A percentile compares a stretch with the other conserved stretches of the same genome.
Conservation (phyloP, 257 asterid species). For the Nicotiana tomentosiformis region DNA sequence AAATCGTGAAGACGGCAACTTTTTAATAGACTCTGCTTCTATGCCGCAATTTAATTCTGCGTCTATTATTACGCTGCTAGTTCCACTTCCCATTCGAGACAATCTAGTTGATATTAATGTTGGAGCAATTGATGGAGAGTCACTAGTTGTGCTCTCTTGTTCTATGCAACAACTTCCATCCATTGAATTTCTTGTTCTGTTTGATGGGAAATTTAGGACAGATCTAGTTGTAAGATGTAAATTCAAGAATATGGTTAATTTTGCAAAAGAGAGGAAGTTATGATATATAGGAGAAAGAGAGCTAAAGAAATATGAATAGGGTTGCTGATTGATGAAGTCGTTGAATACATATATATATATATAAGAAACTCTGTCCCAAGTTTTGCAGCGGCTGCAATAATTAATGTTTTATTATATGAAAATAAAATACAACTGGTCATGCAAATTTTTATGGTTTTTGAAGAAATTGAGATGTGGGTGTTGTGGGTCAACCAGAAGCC, state of each 20-base stretch:
- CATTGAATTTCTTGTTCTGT: constrained; percentile 23
- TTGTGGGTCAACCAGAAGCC: constrained; percentile 57
- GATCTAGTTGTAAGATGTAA: not conserved
- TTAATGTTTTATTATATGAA: not conserved
- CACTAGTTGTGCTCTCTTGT: constrained; percentile 50
- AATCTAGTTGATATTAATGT: constrained; percentile 23
- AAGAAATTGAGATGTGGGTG: constrained; percentile 33
- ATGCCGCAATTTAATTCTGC: constrained; percentile 31
- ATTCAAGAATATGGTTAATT: not conserved
- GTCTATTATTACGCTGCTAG: constrained; percentile 44
- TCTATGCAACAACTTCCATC: constrained; percentile 48
- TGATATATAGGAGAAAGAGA: not conserved
- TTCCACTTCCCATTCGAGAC: constrained; percentile 56
- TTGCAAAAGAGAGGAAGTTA: not conserved
- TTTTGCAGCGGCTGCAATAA: not conserved
- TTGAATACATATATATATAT: not conserved
- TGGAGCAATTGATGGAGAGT: constrained; percentile 25
- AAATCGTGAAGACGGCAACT: constrained; percentile 71
- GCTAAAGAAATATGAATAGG: constrained; percentile 7
- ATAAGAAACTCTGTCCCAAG: not conserved
- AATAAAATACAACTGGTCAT: not conserved
- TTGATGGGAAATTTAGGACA: not conserved
- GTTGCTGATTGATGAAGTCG: not conserved
- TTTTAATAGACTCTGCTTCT: constrained; percentile 69
- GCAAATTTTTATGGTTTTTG: constrained; percentile 8